phyloP scores from a whole-genome alignment of 1,139 yeast species.

The Fermentozyma sake region DNA sequence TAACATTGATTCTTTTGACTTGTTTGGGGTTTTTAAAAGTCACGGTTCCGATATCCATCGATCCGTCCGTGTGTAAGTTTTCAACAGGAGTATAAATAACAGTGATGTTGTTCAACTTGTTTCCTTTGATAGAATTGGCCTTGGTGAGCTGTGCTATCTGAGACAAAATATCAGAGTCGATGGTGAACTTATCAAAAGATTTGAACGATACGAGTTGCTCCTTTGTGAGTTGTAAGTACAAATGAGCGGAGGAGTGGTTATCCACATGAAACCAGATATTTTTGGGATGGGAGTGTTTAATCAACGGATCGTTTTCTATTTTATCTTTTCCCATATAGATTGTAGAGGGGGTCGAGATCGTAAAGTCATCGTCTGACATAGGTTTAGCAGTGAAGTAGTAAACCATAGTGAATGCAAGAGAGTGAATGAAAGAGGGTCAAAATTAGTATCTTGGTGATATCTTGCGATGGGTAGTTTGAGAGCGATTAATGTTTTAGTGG shows the following conservation, averaged over 20 bases:
- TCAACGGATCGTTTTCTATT: constrained; percentile 69
- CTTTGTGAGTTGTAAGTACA: constrained; percentile 57
- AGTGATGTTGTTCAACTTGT: constrained; percentile 64
- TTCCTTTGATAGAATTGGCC: constrained; percentile 76
- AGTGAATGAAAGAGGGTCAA: background rate
- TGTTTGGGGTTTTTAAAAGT: constrained; percentile 56
- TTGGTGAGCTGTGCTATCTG: constrained; percentile 77
- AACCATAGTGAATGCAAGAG: constrained; percentile 42
- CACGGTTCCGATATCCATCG: constrained; percentile 84
- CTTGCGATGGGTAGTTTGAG: too few relatives aligned
- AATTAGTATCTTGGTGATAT: too few relatives aligned
- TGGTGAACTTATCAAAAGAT: constrained; percentile 29
- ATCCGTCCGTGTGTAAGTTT: constrained; percentile 64
- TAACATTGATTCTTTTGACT: constrained; percentile 53
- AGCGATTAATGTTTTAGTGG: too few relatives aligned
- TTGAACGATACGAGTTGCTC: constrained; percentile 27
- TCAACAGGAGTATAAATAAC: constrained; percentile 76
- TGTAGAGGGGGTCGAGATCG: constrained; percentile 21
- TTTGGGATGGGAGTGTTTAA: constrained; percentile 63
- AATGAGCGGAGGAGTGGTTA: constrained; percentile 74
- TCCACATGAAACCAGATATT: constrained; percentile 87
- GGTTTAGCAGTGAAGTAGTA: constrained; percentile 47
- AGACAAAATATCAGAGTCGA: constrained; percentile 48
- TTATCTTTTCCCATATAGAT: constrained; percentile 77
- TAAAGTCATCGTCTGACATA: constrained; percentile 27